Evolutionary conservation across 129 eudicot genomes (phyloP).

Genomic region (Artemisia tridentata): DNA sequence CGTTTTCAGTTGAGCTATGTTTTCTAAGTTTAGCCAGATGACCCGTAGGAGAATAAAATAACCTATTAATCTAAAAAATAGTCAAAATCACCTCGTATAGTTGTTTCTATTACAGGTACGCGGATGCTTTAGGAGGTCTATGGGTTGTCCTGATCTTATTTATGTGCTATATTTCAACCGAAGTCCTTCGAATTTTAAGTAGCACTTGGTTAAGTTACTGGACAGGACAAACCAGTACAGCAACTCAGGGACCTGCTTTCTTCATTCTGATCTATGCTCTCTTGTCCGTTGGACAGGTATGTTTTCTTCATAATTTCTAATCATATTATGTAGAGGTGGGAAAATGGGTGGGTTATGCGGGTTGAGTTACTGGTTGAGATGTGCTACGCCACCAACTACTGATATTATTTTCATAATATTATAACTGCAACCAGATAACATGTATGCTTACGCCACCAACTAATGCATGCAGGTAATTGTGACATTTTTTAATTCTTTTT

Average conservation of each 20-base stretch:
- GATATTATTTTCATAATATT: background rate
- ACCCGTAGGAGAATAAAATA: background rate
- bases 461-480: constrained; percentile 65
- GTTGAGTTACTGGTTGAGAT: no score
- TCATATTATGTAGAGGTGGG: background rate
- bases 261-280: constrained; percentile 65
- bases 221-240: constrained; percentile 60
- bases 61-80: no score
- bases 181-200: constrained; percentile 75
- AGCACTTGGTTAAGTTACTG: constrained; percentile 97
- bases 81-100: constrained; percentile 2
- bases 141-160: constrained; percentile 83
- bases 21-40: background rate
- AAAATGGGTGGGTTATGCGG: no score
- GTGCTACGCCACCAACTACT: no score
- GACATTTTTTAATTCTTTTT: constrained; percentile 72
- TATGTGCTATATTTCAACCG: constrained; percentile 61
- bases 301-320: constrained; percentile 2
- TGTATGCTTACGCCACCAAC: constrained; percentile 12
- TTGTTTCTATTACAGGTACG: constrained; percentile 46
- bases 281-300: constrained; percentile 83
- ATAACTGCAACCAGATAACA: background rate
- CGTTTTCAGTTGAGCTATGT: background rate
- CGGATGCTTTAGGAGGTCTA: constrained; percentile 80
- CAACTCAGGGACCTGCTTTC: constrained; percentile 51